These are phyloP conservation scores for Gomphus sp. DNA, from an alignment of 1,284 basidiomycete species.

Conservation along the genomic window DNA sequence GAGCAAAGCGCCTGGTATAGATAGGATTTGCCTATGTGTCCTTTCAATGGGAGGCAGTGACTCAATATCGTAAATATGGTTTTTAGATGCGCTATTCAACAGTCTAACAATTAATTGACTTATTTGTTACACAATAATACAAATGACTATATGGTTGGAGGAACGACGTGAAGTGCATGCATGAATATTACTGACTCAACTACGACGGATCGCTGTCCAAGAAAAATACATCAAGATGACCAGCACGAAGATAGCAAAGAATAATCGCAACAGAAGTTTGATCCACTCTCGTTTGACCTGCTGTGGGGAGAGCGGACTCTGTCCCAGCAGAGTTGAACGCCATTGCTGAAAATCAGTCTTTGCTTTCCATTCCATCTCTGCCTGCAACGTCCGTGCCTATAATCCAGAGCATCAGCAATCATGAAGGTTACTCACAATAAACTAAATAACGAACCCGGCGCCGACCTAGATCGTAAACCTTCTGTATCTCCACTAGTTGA, in stretches of 20 bases:
- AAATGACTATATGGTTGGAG: background rate
- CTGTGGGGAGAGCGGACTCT: constrained; percentile 6
- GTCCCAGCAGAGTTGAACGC: constrained; percentile 9
- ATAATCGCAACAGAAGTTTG: background rate
- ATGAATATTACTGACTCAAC: background rate
- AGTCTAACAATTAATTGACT: too few species aligned
- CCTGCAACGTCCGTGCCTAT: constrained; percentile 5
- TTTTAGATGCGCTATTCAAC: too few species aligned
- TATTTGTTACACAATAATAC: background rate
- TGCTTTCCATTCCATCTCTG: constrained; percentile 8
- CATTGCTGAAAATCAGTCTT: constrained; percentile 11
- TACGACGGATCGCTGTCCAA: background rate
- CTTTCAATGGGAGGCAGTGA: too few species aligned
- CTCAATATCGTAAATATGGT: too few species aligned
- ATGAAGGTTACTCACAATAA: background rate
- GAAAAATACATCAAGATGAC: constrained; percentile 1
- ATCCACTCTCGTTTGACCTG: constrained; percentile 9
- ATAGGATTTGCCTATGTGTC: too few species aligned
- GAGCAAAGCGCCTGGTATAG: too few species aligned
- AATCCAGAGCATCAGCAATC: background rate
- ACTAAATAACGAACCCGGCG: background rate
- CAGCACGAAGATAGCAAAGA: background rate
- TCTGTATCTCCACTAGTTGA: constrained; percentile 4
- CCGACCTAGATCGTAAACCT: constrained; percentile 7
- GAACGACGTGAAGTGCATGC: background rate